These are phyloP conservation scores for Fistulinella prunicolor DNA, from an alignment of 768 basidiomycete species.

Conservation along the genomic window DNA sequence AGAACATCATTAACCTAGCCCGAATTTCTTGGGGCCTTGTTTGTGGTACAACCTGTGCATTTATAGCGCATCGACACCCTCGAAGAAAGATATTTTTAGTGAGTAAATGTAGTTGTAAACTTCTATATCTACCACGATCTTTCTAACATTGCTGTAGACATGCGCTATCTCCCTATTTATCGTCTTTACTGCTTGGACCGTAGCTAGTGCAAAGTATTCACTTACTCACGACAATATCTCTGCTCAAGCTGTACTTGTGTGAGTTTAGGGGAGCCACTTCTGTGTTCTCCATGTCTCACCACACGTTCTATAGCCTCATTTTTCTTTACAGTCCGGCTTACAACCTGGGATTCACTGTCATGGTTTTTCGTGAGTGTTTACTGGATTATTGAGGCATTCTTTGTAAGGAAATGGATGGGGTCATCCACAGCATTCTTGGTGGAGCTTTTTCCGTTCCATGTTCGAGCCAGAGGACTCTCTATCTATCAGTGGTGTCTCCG, in stretches of 20 bases:
- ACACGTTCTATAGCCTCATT: constrained; percentile 4
- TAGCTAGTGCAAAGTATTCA: constrained; percentile 12
- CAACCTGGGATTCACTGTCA: constrained; percentile 4
- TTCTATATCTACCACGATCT: no score
- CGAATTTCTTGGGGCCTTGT: constrained; percentile 7
- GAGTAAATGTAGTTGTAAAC: not conserved
- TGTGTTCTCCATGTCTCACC: not conserved
- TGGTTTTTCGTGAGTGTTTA: constrained; percentile 3
- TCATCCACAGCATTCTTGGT: constrained; percentile 49
- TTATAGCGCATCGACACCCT: constrained; percentile 3
- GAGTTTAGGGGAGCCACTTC: not conserved
- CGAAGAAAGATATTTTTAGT: constrained; percentile 12
- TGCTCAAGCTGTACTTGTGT: constrained; percentile 11
- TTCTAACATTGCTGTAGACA: not conserved
- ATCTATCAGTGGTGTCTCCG: constrained; percentile 60
- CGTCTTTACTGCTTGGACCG: constrained; percentile 16
- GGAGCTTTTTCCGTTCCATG: constrained; percentile 61
- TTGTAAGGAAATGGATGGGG: not conserved
- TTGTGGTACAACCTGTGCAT: not conserved
- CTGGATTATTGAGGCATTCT: no score
- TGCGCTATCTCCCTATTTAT: constrained; percentile 13
- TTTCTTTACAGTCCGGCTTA: not conserved
- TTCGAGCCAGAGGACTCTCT: constrained; percentile 58
- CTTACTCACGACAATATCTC: constrained; percentile 4
- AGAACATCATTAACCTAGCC: constrained; percentile 13